A percentile compares a stretch with the other conserved stretches of the same genome.
phyloP scores from a whole-genome alignment of 306 rosid species.

The Sechiopsis laciniata region DNA sequence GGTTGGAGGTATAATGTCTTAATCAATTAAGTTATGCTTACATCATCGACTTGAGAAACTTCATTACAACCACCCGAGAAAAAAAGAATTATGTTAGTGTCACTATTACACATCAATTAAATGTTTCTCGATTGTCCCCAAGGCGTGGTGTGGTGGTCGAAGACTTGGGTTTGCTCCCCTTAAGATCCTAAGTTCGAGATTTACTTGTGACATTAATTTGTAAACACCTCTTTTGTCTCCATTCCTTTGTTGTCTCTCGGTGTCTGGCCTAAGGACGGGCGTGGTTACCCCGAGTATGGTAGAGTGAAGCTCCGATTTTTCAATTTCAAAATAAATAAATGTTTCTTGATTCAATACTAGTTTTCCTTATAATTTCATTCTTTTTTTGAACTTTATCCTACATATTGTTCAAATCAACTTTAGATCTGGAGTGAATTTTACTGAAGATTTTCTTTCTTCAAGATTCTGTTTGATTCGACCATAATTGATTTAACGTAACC shows the following conservation, averaged over 20 bases:
- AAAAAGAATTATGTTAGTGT: background rate
- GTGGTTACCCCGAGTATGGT: too few relatives aligned
- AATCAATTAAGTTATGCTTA: too few relatives aligned
- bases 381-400: background rate
- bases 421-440: background rate
- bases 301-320: too few relatives aligned
- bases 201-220: too few relatives aligned
- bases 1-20: too few relatives aligned
- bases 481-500: background rate
- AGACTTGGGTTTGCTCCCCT: too few relatives aligned
- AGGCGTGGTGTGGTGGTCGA: too few relatives aligned
- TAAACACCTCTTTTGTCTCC: too few relatives aligned
- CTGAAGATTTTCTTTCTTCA: background rate
- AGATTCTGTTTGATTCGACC: background rate
- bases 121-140: background rate
- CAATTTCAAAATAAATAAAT: too few relatives aligned
- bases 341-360: background rate
- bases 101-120: background rate
- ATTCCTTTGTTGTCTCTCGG: too few relatives aligned
- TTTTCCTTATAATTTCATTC: background rate
- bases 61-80: background rate
- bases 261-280: too few relatives aligned
- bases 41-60: background rate
- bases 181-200: too few relatives aligned
- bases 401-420: background rate